A percentile compares a stretch with the other conserved stretches of the same genome.
Conservation (phyloP, 2,329 filamentous ascomycete genomes). For the Talaromyces sp. region DNA sequence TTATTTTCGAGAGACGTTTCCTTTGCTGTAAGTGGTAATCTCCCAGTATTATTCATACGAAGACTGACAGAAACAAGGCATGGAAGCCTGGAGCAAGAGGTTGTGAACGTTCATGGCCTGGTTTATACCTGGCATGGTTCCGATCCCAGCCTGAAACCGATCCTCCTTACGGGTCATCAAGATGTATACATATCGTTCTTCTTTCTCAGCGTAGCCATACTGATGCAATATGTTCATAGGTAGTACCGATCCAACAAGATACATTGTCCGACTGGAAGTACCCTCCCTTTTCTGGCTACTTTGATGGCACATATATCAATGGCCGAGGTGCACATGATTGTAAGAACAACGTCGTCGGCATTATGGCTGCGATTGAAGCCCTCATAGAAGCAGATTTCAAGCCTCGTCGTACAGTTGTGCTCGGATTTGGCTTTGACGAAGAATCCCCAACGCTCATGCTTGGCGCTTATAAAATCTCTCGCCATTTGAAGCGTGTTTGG, state of each 20-base stretch:
- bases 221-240: neutral
- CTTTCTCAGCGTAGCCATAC: neutral
- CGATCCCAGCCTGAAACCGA: conserved; percentile 50
- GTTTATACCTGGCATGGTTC: conserved; percentile 57
- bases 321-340: conserved; percentile 53
- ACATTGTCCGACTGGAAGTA: conserved; percentile 51
- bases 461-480: conserved; percentile 49
- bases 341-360: conserved; percentile 53
- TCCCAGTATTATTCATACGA: too few relatives aligned
- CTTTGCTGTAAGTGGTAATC: neutral
- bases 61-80: conserved; percentile 26
- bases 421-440: conserved; percentile 64
- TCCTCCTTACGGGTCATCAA: conserved; percentile 54
- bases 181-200: conserved; percentile 38
- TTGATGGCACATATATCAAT: conserved; percentile 54
- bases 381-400: conserved; percentile 51
- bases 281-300: conserved; percentile 52
- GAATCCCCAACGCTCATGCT: conserved; percentile 58
- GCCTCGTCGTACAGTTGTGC: conserved; percentile 55
- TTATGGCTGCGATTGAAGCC: conserved; percentile 53
- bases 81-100: conserved; percentile 46
- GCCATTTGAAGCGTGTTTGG: conserved; percentile 50
- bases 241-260: conserved; percentile 33
- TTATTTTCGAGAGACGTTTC: neutral
- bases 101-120: conserved; percentile 60